phyloP scores from a whole-genome alignment of 257 asterid genomes.

The Nyctanthes arbortristis region DNA sequence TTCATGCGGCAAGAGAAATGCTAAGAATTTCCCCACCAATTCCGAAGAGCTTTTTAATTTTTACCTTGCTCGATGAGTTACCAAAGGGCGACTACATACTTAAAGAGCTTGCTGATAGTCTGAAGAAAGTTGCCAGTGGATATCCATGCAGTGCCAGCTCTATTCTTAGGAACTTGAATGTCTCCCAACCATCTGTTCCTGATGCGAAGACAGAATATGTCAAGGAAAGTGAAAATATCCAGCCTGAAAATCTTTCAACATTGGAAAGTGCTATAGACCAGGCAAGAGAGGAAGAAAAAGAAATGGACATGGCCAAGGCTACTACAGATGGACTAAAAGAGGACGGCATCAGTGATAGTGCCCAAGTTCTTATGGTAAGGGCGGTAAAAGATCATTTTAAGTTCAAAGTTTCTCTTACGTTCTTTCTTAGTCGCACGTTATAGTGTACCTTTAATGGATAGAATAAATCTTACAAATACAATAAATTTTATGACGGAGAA shows the following conservation, averaged over 20 bases:
- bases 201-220: conserved; percentile 23
- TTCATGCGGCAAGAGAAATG: conserved; percentile 96
- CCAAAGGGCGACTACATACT: conserved; percentile 88
- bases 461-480: not conserved
- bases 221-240: conserved; percentile 22
- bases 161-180: conserved; percentile 69
- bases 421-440: not conserved
- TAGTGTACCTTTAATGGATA: not conserved
- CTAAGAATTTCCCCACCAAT: conserved; percentile 82
- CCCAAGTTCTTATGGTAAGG: conserved; percentile 76
- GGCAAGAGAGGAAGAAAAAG: conserved; percentile 69
- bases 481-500: no score
- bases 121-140: conserved; percentile 42
- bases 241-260: conserved; percentile 45
- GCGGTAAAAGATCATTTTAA: not conserved
- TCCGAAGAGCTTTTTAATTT: conserved; percentile 66
- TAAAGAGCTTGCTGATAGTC: conserved; percentile 58
- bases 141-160: conserved; percentile 83
- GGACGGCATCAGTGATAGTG: conserved; percentile 75
- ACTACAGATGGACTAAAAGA: conserved; percentile 61
- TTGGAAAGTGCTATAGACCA: conserved; percentile 64
- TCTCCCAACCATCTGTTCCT: conserved; percentile 37
- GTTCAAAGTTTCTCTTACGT: not conserved
- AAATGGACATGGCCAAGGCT: conserved; percentile 59
- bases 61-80: conserved; percentile 63